Evolutionary conservation across 2,329 filamentous ascomycete species (phyloP), one percentile per base, ranked within the genome.

Genomic region (Daldinia sp.): DNA sequence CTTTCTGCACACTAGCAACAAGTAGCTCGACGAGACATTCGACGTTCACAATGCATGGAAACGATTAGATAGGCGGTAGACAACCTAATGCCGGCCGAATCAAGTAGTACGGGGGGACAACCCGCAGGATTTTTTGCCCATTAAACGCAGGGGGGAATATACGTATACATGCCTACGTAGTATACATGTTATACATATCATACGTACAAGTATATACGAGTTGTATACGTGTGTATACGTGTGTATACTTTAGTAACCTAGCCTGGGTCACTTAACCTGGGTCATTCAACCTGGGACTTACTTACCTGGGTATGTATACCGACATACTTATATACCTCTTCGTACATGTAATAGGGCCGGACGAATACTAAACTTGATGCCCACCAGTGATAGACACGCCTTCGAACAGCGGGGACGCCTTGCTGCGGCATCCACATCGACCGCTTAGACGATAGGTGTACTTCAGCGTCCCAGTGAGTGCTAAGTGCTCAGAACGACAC

Each of bases 1-100:
- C n/a, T 45, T 50, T 64, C 61, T 61, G 45, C 41, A 56, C 39
- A 62, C 41, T 61, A 57, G 54, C 41, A 59, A 55, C 53, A 63
- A 25, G 50, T 54, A 60, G 58, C 53, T 67, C 49, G 56, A 66
- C 66, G 61, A 68, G 64, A 67, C 61, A 67, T 61, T 61, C 59
- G 64, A 51, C 63, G 64, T 61, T 58, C 65, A 68, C 49, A 57
- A 50, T 32, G 47, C 17, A 50, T 30, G 19, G n/a, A 49, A 27
- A 61, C 49, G 57, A 55, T 58, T 60, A 57, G 57, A 58, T 51
- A 50, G 39, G 47, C 54, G 54, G 54, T 54, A 57, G 54, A 53
- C 13, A 43, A 27, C 41, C 49, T 59, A 67, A 51, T 64, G 43
- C 64, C 58, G 58, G 61, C 34, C 64, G 34, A 64, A 64, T 62